Base-by-base conservation (phyloP, 371 early-diverging fungal species). In the Batkoa obscura region DNA sequence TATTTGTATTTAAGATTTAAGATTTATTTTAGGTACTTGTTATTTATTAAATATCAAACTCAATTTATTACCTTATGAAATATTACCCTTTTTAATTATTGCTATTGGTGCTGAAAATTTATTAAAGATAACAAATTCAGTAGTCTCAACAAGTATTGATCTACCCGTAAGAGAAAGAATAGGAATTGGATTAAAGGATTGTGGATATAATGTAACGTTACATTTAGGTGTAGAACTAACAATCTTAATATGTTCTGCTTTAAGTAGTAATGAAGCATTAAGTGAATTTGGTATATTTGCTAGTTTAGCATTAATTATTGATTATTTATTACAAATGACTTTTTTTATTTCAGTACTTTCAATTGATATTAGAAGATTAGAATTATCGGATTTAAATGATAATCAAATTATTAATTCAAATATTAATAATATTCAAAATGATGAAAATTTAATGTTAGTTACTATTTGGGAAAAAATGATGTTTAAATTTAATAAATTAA, bases 51-150 rank as follows among this genome's bases (percentile, higher is more conserved):
- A 72, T 3, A 64, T 76, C 8, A 65, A 67, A 8, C 60, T 71
- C 23, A 65, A 70, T 1, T 63, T 75, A 10, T 70, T 74, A 52
- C 75, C 76, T 17, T 76, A 75, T 76, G 79, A 79, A 52, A 75
- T 79, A 12, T 60, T 77, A 13, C 76, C 81, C 1, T 72, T 82
- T 51, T 68, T 84, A 36, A 71, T 81, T 50, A 74, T 78, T 47
- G 73, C 78, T 1, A 69, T 82, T 13, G 80, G 84, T 0, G 70
- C 84, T 2, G 85, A 88, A 57, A 86, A 84, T 53, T 71, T 79
- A 43, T 74, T 79, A 61, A 68, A 79, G 10, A 53, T 88, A 41
- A 83, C 83, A 6, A 72, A 79, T 42, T 78, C 81, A 2, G 80
- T 83, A 2, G 73, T 81, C 3, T 71, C 69, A 17, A 77, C 75